These are phyloP conservation scores for Teunomyces lycoperdinae DNA, from an alignment of 805 yeast species.

Conservation along the genomic window DNA sequence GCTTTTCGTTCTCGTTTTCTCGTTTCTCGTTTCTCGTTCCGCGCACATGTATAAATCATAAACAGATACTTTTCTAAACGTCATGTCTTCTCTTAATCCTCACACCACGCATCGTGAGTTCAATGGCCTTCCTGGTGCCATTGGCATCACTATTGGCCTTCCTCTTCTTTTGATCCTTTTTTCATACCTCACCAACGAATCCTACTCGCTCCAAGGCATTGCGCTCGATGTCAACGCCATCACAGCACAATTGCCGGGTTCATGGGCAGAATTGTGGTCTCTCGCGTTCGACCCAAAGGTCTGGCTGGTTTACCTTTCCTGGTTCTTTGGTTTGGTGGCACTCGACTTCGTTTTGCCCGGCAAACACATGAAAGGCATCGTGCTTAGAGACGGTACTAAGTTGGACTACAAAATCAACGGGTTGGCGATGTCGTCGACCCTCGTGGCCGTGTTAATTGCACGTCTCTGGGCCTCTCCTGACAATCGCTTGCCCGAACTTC, in stretches of 20 bases:
- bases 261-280: constrained; percentile 18
- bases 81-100: constrained; percentile 55
- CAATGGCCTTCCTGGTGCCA: constrained; percentile 73
- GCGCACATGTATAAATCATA: background rate
- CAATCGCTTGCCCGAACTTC: constrained; percentile 73
- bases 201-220: constrained; percentile 51
- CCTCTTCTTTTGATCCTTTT: constrained; percentile 63
- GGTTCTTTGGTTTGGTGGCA: constrained; percentile 68
- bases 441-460: constrained; percentile 39
- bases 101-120: constrained; percentile 70
- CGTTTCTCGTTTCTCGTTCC: background rate
- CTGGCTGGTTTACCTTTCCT: constrained; percentile 63
- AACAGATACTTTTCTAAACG: background rate
- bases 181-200: constrained; percentile 59
- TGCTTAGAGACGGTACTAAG: constrained; percentile 70
- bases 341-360: constrained; percentile 71
- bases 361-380: constrained; percentile 57
- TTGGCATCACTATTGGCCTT: constrained; percentile 59
- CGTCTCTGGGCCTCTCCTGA: constrained; percentile 49
- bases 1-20: background rate
- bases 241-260: constrained; percentile 30
- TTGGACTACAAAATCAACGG: constrained; percentile 85
- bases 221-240: constrained; percentile 41
- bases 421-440: constrained; percentile 45
- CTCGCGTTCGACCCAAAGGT: constrained; percentile 44